Base-by-base conservation (phyloP, 345 rosid species). In the Psidium friedrichsthalianum region DNA sequence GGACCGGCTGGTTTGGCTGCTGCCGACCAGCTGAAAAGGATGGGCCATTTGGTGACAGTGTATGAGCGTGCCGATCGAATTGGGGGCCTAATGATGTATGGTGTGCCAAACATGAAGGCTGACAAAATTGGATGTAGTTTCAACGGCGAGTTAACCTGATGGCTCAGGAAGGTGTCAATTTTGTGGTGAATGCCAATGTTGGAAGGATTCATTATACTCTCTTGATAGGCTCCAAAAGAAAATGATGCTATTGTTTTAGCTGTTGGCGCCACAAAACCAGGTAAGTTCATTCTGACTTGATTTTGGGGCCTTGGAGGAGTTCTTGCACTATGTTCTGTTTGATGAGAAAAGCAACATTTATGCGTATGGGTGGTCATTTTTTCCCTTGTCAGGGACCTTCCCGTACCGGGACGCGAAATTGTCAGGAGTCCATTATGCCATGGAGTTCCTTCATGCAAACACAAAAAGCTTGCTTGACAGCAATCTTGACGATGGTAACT, bases 81-180 rank as follows among this genome's bases (percentile, higher is more conserved):
- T 86, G 99, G 99, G 82, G 99, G 99, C 83, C 98, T 98, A 53
- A 98, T 98, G 99, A 96, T 98, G 99, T 98, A 98, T 88, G 99
- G 99, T 74, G 99, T 98, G 82, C 99, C 99, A 53, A 98, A 98
- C 94, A 98, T 98, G 99, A 98, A 98, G 90, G 25, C 99, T 78
- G 99, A 94, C 93, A 98, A 98, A 98, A 91, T 85, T 95, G 51
- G 95, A 93, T 90, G 90, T 98, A 21, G 97, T 98, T 98, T 87
- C 99, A 98, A 84, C 93, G 99, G 24, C 95, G 99, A 80, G 99
- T 96, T 85, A 88, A 94, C 89, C 96, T 98, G 83, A 96, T 98
- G 99, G 91, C 97, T 36, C 86, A 90, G 76, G 99, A 98, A 91
- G 99, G 99, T 61, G 89, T 96, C 82, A 88, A 92, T 82, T 96